Evolutionary conservation across 768 basidiomycete species (phyloP), one percentile per base, ranked within the genome.

Genomic region (Mrakia blollopis): DNA sequence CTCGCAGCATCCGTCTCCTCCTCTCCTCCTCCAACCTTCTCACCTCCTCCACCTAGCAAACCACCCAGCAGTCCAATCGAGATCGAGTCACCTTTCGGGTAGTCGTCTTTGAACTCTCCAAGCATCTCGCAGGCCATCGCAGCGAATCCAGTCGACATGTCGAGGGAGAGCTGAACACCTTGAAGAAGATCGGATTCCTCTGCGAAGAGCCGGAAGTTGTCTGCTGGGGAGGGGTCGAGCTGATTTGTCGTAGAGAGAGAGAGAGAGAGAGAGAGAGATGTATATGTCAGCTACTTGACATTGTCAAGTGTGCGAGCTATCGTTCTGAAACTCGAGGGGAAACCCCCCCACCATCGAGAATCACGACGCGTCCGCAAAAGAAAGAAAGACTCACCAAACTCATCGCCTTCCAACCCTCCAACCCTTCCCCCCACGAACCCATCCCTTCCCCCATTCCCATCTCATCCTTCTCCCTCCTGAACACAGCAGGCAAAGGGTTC

Each of bases 101-200:
- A 87, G 79, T 93, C 91, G 79, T 92, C 92, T 25, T 88, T 77
- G 61, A 72, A 87, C 7, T 87, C 82, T 7, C 86, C 85, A 60
- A 92, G 83, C 67, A 93, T 86, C 3, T 88, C 85, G 72, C 86
- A 78, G 11, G 87, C 87, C 81, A 92, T 91, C 11, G 88, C 86
- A 3, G 91, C 91, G 79, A 92, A 92, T 0, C 84, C 78, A 39
- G 80, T 80, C 81, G 39, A 86, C n/a, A 77, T 87, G 79, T 91
- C 90, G 77, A 88, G 87, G 57, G 88, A 86, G 68, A 91, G 81
- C 84, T 93, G 91, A 21, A 92, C 78, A 7, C 92, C 92, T 90
- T 92, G 92, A 21, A 90, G 85, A 72, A 87, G 87, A 81, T 92
- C 87, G 80, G 91, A 91, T 79, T 92, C 91, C 81, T 93, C 92